These are phyloP conservation scores for Ogataea paradorogensis DNA, from an alignment of 805 yeast species.

Conservation along the genomic window DNA sequence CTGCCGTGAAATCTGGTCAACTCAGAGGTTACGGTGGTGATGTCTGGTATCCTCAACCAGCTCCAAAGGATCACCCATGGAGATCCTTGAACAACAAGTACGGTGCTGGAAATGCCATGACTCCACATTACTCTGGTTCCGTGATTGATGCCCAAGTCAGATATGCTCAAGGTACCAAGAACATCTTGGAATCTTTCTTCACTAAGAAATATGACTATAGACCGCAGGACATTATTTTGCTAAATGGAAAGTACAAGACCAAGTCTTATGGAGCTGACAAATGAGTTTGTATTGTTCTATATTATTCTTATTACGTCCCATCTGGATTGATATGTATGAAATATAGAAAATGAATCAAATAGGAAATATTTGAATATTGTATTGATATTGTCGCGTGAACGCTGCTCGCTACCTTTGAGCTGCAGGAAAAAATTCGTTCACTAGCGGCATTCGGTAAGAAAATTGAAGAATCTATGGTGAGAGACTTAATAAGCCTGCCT, in stretches of 20 bases:
- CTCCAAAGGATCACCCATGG: slow-evolving; percentile 78
- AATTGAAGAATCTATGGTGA: too few species aligned
- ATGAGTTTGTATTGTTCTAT: slow-evolving; percentile 20
- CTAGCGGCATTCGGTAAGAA: too few species aligned
- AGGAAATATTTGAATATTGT: too few species aligned
- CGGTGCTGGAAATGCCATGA: slow-evolving; percentile 82
- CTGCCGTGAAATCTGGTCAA: slow-evolving; percentile 65
- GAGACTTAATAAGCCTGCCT: too few species aligned
- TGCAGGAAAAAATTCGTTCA: background rate
- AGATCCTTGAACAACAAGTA: slow-evolving; percentile 60
- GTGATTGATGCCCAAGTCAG: slow-evolving; percentile 77
- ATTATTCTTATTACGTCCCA: background rate
- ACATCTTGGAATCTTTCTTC: slow-evolving; percentile 62
- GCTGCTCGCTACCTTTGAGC: too few species aligned
- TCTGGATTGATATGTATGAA: background rate
- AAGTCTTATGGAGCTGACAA: slow-evolving; percentile 62
- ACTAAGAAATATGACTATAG: slow-evolving; percentile 62
- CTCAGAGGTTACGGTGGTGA: slow-evolving; percentile 82
- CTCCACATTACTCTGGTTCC: slow-evolving; percentile 79
- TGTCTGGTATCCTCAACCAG: slow-evolving; percentile 85
- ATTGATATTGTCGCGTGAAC: too few species aligned
- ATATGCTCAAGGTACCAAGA: slow-evolving; percentile 67
- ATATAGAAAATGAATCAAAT: background rate
- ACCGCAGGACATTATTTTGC: slow-evolving; percentile 72
- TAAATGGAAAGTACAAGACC: slow-evolving; percentile 70